Conservation (phyloP, 441 rosid species). For the Populus hybrid region DNA sequence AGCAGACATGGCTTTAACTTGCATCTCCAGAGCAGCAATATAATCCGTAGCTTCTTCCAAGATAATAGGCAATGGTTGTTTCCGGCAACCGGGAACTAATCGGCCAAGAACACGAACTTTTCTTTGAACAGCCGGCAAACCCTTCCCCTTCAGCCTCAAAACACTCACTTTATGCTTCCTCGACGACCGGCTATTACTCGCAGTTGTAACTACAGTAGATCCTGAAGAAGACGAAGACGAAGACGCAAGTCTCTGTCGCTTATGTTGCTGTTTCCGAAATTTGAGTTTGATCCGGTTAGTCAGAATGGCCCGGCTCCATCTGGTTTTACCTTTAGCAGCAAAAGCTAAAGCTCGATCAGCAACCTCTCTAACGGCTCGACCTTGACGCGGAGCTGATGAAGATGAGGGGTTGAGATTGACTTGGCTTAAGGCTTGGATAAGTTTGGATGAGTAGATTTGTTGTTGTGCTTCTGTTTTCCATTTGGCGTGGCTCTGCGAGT, state of each 20-base stretch:
- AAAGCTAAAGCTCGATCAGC: conserved; percentile 79
- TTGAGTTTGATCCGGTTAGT: conserved; percentile 71
- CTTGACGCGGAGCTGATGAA: conserved; percentile 49
- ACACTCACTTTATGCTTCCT: conserved; percentile 68
- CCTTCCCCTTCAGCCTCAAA: conserved; percentile 49
- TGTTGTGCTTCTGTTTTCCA: conserved; percentile 86
- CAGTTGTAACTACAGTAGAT: not conserved
- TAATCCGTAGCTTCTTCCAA: conserved; percentile 91
- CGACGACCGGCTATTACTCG: conserved; percentile 36
- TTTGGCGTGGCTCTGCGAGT: conserved; percentile 30
- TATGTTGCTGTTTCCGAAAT: conserved; percentile 57
- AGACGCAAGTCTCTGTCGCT: conserved; percentile 37
- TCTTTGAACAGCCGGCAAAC: conserved; percentile 64
- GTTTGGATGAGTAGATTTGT: conserved; percentile 75
- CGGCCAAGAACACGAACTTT: conserved; percentile 78
- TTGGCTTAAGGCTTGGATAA: conserved; percentile 59
- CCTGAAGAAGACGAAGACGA: conserved; percentile 5
- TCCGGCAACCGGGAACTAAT: conserved; percentile 94
- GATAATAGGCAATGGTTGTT: conserved; percentile 76
- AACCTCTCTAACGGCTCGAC: conserved; percentile 70
- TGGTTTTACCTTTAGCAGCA: conserved; percentile 72
- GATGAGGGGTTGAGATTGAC: conserved; percentile 45
- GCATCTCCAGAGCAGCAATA: conserved; percentile 98
- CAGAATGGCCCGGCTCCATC: conserved; percentile 93
- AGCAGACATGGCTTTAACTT: conserved; percentile 76